These are phyloP conservation scores for Solanum gracilifrons DNA, from an alignment of 257 asterid genomes.

Conservation along the genomic window DNA sequence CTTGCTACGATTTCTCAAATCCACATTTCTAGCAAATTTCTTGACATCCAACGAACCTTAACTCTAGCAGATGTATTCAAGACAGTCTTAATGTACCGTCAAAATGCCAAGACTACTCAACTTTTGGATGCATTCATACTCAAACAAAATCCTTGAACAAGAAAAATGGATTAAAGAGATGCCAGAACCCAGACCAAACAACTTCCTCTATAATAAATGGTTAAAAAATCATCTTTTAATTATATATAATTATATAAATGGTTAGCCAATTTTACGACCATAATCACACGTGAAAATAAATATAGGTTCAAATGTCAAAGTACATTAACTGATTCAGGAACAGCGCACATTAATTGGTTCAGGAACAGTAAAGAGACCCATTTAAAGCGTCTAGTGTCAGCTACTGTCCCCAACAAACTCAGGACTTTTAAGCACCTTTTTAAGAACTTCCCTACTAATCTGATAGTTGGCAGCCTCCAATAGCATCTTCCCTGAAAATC, in stretches of 20 bases:
- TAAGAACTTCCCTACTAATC: slow-evolving; percentile 52
- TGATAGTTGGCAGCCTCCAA: slow-evolving; percentile 76
- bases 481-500: slow-evolving; percentile 61
- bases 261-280: not conserved
- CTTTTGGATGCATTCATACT: not conserved
- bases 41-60: not conserved
- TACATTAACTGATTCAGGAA: not conserved
- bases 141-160: not conserved
- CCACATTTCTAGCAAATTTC: not conserved
- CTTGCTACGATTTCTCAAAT: not conserved
- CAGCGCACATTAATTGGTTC: not conserved
- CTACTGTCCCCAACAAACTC: not conserved
- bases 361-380: not conserved
- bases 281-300: not conserved
- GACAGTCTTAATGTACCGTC: not conserved
- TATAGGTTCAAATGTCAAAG: not conserved
- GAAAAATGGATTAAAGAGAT: not conserved
- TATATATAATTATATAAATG: not conserved
- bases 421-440: slow-evolving; percentile 42
- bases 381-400: not conserved
- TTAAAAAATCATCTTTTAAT: not conserved
- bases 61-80: not conserved
- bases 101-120: not conserved
- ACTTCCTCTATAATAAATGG: not conserved
- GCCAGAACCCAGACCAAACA: not conserved